Conservation (phyloP, 2,329 filamentous ascomycete species). For the Talaromyces sp. region DNA sequence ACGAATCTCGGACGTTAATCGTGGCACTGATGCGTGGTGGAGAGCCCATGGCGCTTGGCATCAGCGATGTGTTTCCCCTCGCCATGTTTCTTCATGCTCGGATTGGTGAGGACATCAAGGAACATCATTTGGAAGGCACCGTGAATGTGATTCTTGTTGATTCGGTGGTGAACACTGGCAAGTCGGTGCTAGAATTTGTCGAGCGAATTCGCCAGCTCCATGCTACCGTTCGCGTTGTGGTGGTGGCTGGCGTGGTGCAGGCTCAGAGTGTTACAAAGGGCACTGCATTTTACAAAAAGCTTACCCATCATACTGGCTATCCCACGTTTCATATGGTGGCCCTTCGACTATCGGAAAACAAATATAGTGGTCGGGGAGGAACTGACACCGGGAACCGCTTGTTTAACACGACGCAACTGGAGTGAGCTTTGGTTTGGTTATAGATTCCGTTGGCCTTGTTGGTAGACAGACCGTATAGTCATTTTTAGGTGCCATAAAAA, state of each 20-base stretch:
- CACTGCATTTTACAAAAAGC: slow-evolving; percentile 10
- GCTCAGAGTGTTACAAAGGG: slow-evolving; percentile 22
- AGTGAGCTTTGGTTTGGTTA: neutral
- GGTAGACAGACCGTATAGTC: too few species aligned
- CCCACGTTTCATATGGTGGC: slow-evolving; percentile 43
- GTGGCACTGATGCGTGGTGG: slow-evolving; percentile 61
- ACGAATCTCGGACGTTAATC: slow-evolving; percentile 51
- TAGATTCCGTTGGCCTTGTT: too few species aligned
- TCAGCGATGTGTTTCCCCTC: slow-evolving; percentile 50
- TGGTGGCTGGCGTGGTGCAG: slow-evolving; percentile 56
- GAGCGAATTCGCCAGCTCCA: slow-evolving; percentile 41
- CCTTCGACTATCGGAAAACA: slow-evolving; percentile 54
- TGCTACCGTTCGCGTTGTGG: slow-evolving; percentile 43
- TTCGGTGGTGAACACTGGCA: slow-evolving; percentile 57
- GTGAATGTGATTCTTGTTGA: slow-evolving; percentile 53
- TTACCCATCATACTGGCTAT: slow-evolving; percentile 18
- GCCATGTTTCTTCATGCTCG: slow-evolving; percentile 51
- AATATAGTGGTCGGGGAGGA: slow-evolving; percentile 47
- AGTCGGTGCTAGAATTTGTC: slow-evolving; percentile 47
- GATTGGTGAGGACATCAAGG: slow-evolving; percentile 36
- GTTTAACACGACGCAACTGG: slow-evolving; percentile 50
- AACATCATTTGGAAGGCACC: slow-evolving; percentile 36
- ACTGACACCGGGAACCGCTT: slow-evolving; percentile 59
- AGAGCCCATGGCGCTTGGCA: slow-evolving; percentile 57
- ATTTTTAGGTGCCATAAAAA: neutral